Evolutionary conservation across 768 basidiomycete species (phyloP), one percentile per base, ranked within the genome.

Genomic region (Harrya chromipes): DNA sequence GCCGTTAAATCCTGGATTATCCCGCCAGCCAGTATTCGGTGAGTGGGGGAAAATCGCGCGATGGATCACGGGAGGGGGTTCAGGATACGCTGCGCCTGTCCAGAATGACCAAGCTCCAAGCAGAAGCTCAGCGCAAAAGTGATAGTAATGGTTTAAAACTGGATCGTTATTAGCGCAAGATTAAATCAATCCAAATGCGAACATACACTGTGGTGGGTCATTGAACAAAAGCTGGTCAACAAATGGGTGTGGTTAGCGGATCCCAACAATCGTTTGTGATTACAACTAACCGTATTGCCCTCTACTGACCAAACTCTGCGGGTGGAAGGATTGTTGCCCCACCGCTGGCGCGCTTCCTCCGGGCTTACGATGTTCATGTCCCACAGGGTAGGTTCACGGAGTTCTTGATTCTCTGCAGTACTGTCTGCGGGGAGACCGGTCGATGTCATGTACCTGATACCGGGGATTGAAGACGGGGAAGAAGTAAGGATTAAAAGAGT

Each of bases 61-160:
- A 57, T 81, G 69, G 17, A 91, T 74, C 0, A 76, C 74, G 0
- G 86, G 83, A 14, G 82, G 76, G 39, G 56, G 51, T n/a, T 50
- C 52, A 37, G 65, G 48, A 48, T 63, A 58, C 16, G 55, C 52
- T 6, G 83, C 75, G 31, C 84, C 83, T 39, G 74, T 72, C 84
- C 84, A 89, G 58, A 89, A 79, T 2, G 87, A 79, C 77, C 87
- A 89, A 4, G 79, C 70, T 27, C 90, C 90, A 27, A 92, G 72
- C 49, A 90, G 70, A 40, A 90, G 80, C 62, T 94, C 91, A 0
- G 86, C 91, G 27, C 85, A 86, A 51, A 90, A 84, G 68, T 93
- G 91, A 67, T 92, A 93, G 66, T 91, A 93, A 64, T 93, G 91
- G 40, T 75, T 72, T n/a, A 92, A 75, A 75, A 93, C 70, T 73